Conservation (phyloP, 148 eudicot species). For the Rhododendron molle region DNA sequence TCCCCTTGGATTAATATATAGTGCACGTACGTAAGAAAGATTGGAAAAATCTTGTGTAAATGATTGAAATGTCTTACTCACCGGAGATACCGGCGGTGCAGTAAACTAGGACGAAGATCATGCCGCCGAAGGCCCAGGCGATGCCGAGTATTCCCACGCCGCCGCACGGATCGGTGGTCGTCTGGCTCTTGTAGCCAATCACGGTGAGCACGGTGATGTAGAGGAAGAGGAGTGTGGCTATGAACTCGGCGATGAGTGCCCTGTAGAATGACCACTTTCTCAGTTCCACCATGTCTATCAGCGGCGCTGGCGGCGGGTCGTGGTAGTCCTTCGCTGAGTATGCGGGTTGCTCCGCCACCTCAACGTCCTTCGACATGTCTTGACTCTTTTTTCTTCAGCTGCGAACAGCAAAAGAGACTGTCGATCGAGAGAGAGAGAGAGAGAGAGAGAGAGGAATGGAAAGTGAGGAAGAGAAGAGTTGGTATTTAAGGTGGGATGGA, state of each 20-base stretch:
- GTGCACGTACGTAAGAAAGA: no score
- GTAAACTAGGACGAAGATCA: slow-evolving; percentile 81
- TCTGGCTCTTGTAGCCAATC: slow-evolving; percentile 55
- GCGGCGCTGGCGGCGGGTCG: slow-evolving; percentile 63
- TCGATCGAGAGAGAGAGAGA: no score
- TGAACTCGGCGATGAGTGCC: slow-evolving; percentile 63
- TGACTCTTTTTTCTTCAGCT: neutral
- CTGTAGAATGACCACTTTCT: slow-evolving; percentile 63
- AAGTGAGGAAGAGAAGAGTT: slow-evolving; percentile 10
- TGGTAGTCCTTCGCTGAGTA: slow-evolving; percentile 62
- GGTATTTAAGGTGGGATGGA: slow-evolving; percentile 23
- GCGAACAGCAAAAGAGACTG: neutral
- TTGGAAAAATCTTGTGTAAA: no score
- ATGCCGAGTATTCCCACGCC: slow-evolving; percentile 80
- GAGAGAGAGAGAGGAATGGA: neutral
- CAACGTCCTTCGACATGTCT: slow-evolving; percentile 49
- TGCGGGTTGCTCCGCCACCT: slow-evolving; percentile 32
- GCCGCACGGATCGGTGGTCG: slow-evolving; percentile 36
- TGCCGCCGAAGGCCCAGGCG: slow-evolving; percentile 87
- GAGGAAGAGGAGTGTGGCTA: slow-evolving; percentile 64
- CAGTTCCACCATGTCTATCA: slow-evolving; percentile 45
- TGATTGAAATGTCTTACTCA: slow-evolving; percentile 9
- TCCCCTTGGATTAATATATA: neutral
- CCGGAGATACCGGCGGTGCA: slow-evolving; percentile 87
- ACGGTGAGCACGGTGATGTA: slow-evolving; percentile 63